These are phyloP conservation scores for Keithomyces neogunnii DNA, from an alignment of 2,329 filamentous ascomycete genomes.

Conservation along the genomic window DNA sequence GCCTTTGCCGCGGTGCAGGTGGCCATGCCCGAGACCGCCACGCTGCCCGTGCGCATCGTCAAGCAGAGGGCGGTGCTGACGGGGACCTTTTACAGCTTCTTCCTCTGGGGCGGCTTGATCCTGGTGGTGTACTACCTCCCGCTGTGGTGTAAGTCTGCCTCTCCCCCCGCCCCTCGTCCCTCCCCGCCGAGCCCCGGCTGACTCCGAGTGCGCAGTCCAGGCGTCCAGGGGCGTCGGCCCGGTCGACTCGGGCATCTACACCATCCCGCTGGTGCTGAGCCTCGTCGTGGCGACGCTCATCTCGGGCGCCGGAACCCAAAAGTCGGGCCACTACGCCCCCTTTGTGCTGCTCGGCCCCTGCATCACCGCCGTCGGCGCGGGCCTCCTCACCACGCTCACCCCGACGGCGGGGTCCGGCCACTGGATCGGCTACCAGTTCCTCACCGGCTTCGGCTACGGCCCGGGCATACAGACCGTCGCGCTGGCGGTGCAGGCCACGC, in stretches of 20 bases:
- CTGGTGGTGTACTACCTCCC: conserved; percentile 46
- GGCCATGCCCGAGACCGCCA: conserved; percentile 45
- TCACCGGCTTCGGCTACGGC: conserved; percentile 49
- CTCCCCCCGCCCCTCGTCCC: too few relatives aligned
- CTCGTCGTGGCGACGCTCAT: conserved; percentile 43
- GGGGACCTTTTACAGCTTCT: conserved; percentile 37
- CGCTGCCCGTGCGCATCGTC: conserved; percentile 46
- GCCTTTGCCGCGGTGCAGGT: conserved; percentile 45
- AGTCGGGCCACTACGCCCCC: conserved; percentile 52
- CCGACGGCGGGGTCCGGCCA: conserved; percentile 35
- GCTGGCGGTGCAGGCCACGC: conserved; percentile 47
- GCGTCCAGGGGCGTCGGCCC: conserved; percentile 44
- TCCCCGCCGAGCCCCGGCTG: background rate
- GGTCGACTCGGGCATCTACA: conserved; percentile 48
- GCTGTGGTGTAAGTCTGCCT: conserved; percentile 39
- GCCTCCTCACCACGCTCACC: conserved; percentile 48
- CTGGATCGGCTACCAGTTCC: conserved; percentile 53
- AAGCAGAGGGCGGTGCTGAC: conserved; percentile 45
- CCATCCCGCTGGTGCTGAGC: conserved; percentile 47
- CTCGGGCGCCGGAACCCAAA: conserved; percentile 39
- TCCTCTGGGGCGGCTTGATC: conserved; percentile 42
- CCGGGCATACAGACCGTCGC: conserved; percentile 49
- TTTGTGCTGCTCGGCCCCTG: conserved; percentile 44
- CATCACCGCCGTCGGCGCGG: conserved; percentile 43
- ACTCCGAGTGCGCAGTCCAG: conserved; percentile 32